These are phyloP conservation scores for Carallia brachiata DNA, from an alignment of 345 rosid genomes.

Conservation along the genomic window DNA sequence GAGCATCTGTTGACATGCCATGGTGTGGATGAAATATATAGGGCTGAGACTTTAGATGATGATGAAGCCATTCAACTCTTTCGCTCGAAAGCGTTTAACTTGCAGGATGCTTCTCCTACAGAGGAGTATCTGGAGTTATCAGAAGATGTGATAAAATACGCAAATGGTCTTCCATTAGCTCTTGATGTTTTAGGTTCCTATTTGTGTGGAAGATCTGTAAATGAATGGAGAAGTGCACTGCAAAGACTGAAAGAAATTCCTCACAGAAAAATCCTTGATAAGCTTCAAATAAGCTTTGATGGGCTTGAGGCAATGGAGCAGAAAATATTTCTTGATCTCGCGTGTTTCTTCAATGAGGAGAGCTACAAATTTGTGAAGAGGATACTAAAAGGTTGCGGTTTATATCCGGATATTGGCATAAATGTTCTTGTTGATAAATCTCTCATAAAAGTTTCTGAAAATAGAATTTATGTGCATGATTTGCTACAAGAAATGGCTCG, in stretches of 20 bases:
- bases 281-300: conserved; percentile 25
- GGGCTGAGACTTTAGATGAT: conserved; percentile 5
- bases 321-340: too few species aligned
- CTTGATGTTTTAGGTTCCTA: conserved; percentile 15
- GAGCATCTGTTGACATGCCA: conserved; percentile 7
- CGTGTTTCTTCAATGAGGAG: too few species aligned
- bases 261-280: conserved; percentile 1
- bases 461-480: not conserved
- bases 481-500: conserved; percentile 29
- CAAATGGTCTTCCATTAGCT: conserved; percentile 11
- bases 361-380: too few species aligned
- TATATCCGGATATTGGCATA: conserved; percentile 10
- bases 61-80: conserved; percentile 17
- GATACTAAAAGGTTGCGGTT: not conserved
- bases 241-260: conserved; percentile 15
- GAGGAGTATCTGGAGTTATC: not conserved
- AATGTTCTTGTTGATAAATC: conserved; percentile 6
- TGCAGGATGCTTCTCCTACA: not conserved
- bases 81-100: conserved; percentile 9
- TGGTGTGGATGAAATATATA: conserved; percentile 1
- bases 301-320: not conserved
- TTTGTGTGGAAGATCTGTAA: conserved; percentile 7
- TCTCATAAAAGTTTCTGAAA: conserved; percentile 4
- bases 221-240: conserved; percentile 17
- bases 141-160: not conserved